A percentile compares a stretch with the other conserved stretches of the same genome.
These are phyloP conservation scores for Microdochium nivale DNA, from an alignment of 2,329 filamentous ascomycete species.

Conservation along the genomic window DNA sequence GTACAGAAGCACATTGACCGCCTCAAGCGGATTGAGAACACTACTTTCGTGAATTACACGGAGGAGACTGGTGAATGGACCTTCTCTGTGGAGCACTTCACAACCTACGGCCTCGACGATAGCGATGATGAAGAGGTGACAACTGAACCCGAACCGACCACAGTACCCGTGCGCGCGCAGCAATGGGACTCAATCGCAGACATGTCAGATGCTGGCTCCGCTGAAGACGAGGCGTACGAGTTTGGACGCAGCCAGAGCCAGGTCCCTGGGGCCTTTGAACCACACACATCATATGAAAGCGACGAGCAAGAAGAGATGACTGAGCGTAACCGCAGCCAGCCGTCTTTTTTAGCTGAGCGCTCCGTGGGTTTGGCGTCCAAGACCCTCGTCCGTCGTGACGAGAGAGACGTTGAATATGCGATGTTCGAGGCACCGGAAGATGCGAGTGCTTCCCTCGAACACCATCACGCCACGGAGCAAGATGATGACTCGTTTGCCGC, in stretches of 20 bases:
- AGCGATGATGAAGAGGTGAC: slow-evolving; percentile 65
- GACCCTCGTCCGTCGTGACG: slow-evolving; percentile 51
- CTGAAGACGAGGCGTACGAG: slow-evolving; percentile 42
- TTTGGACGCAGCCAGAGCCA: slow-evolving; percentile 39
- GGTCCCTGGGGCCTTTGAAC: slow-evolving; percentile 76
- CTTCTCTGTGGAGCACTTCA: slow-evolving; percentile 94
- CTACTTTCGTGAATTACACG: slow-evolving; percentile 75
- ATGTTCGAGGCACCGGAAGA: slow-evolving; percentile 62
- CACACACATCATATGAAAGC: slow-evolving; percentile 44
- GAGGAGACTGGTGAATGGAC: slow-evolving; percentile 75
- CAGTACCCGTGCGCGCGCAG: background rate
- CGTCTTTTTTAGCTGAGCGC: slow-evolving; percentile 91
- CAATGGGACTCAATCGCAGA: background rate
- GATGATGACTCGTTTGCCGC: slow-evolving; percentile 47
- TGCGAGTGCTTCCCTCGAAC: slow-evolving; percentile 68
- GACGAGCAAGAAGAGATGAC: slow-evolving; percentile 40
- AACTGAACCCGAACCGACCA: slow-evolving; percentile 34
- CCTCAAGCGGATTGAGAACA: slow-evolving; percentile 70
- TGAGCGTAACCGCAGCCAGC: slow-evolving; percentile 31
- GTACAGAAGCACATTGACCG: slow-evolving; percentile 77
- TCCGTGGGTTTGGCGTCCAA: slow-evolving; percentile 72
- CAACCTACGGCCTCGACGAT: slow-evolving; percentile 83
- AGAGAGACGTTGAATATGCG: slow-evolving; percentile 70
- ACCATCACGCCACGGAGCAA: slow-evolving; percentile 70
- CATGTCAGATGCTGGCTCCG: slow-evolving; percentile 24